Base-by-base conservation (phyloP, 2,329 filamentous ascomycete species). In the Grosmannia clavigera region DNA sequence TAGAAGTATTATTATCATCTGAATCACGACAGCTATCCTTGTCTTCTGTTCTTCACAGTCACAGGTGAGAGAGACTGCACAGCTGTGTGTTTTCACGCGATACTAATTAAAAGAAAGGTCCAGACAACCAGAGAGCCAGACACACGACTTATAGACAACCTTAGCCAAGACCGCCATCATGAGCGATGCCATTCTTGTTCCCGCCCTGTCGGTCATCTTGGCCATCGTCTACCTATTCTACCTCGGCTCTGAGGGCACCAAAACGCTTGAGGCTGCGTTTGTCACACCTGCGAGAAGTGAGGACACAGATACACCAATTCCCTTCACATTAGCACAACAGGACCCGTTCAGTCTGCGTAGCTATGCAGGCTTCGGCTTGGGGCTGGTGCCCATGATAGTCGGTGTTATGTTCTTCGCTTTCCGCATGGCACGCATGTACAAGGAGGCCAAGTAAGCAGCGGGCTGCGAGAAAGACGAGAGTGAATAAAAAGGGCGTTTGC, bases 351-450 rank as follows among this genome's bases (percentile, higher is more conserved):
- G 43, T 29, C n/a, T 58, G 4, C 11, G 57, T 12, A 58, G 35
- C 50, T 59, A 59, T 46, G 53, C 53, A 11, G 52, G 40, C 3
- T 55, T 55, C n/a, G 58, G 58, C 2, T 10, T 56, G 19, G 10
- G 27, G n/a, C n/a, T 59, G 19, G 58, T 59, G 38, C 58, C 58
- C 10, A 7, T 40, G n/a, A 3, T 55, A 9, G 52, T 59, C 25
- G 52, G 38, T 2, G 29, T 29, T 29, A 48, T 59, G 57, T 58
- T 58, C 19, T 16, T 58, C n/a, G 31, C 33, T 10, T 54, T 58
- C 14, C n/a, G 50, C 7, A 2, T 58, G 12, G 1, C 22, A 14
- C 71, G 16, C 22, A 1, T 35, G 43, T 50, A 22, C 40, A 16
- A 40, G 22, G 53, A 55, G 25, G 25, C 14, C 29, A 29, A 2